Evolutionary conservation across 169 alveolate species (phyloP).

Genomic region (Eimeria praecox): DNA sequence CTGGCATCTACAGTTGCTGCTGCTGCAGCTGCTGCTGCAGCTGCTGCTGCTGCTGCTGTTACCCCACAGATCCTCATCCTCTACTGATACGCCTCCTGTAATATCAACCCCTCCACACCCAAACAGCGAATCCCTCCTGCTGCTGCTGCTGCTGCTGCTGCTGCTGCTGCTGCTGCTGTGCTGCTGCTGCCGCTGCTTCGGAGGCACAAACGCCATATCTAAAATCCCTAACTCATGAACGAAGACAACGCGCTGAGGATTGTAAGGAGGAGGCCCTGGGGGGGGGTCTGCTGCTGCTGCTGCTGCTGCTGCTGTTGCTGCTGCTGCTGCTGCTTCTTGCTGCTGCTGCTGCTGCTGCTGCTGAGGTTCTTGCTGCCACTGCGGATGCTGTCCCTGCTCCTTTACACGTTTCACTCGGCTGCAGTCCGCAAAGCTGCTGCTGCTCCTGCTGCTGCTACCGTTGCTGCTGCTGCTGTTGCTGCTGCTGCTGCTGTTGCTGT

Average conservation of each 20-base stretch:
- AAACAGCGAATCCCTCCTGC: background rate
- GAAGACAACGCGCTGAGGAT: constrained; percentile 28
- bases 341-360: constrained; percentile 50
- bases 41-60: too few relatives aligned
- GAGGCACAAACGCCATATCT: constrained; percentile 1
- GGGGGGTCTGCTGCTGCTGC: background rate
- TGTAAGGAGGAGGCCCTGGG: background rate
- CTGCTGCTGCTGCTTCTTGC: constrained; percentile 36
- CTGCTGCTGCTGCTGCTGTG: constrained; percentile 55
- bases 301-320: constrained; percentile 31
- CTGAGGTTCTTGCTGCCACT: constrained; percentile 51
- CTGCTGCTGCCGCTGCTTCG: constrained; percentile 57
- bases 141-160: constrained; percentile 45
- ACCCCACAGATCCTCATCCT: too few relatives aligned
- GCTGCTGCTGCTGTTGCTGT: constrained; percentile 23
- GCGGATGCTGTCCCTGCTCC: constrained; percentile 28
- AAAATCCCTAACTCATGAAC: constrained; percentile 28
- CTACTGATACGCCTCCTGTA: too few relatives aligned
- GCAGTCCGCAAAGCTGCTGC: background rate
- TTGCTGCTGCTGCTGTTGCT: background rate
- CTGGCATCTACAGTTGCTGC: background rate
- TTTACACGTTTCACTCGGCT: constrained; percentile 47
- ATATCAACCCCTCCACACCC: too few relatives aligned
- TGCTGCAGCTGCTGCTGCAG: constrained; percentile 34
- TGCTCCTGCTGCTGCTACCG: background rate